These are phyloP conservation scores for Nicotiana otophora DNA, from an alignment of 257 asterid species.

Conservation along the genomic window DNA sequence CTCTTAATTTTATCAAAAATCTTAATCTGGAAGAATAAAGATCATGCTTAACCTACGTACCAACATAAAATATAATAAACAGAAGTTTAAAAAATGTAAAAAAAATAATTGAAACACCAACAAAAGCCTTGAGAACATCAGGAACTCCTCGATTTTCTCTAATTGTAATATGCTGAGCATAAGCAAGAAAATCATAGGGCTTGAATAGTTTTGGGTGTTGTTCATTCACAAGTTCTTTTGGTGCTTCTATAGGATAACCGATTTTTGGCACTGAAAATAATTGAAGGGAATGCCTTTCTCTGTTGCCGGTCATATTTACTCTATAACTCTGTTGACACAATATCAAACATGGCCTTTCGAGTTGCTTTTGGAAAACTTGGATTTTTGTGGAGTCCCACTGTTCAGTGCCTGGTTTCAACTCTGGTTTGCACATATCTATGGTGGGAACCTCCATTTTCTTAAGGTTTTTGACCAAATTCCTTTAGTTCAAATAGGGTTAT, in stretches of 20 bases:
- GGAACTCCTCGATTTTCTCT: too few relatives aligned
- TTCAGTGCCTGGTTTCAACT: background rate
- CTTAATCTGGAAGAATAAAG: too few relatives aligned
- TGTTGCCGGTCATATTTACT: background rate
- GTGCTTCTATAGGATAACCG: background rate
- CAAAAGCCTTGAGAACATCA: too few relatives aligned
- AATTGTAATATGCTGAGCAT: too few relatives aligned
- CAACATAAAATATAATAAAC: too few relatives aligned
- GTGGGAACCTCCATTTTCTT: background rate
- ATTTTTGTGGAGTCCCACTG: background rate
- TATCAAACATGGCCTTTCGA: background rate
- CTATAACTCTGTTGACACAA: background rate
- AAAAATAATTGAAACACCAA: too few relatives aligned
- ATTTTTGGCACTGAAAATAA: background rate
- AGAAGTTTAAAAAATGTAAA: too few relatives aligned
- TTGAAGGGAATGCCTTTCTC: background rate
- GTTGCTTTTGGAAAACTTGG: background rate
- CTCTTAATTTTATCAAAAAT: too few relatives aligned
- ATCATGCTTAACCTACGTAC: too few relatives aligned
- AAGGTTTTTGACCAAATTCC: too few relatives aligned
- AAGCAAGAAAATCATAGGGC: background rate
- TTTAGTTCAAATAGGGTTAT: too few relatives aligned
- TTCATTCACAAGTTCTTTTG: too few relatives aligned
- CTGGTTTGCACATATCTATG: background rate
- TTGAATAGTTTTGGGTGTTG: background rate